Evolutionary conservation across 768 basidiomycete species (phyloP).

Genomic region (Ramaria sp.): DNA sequence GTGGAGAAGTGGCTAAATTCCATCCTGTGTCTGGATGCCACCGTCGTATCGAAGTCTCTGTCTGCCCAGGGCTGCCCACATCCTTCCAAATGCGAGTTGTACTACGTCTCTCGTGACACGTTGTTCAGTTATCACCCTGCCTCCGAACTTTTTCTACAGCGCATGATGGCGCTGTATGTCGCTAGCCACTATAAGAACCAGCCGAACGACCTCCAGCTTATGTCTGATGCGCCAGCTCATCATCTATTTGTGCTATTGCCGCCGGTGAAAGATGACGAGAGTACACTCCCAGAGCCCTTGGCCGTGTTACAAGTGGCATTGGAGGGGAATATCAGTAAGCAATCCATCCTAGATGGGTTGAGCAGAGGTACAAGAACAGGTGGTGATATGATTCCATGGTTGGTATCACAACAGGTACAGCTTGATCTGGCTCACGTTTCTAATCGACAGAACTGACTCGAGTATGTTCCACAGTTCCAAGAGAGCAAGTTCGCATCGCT

Average conservation of each 20-base stretch:
- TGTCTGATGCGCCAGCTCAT: constrained; percentile 95
- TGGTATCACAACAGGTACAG: constrained; percentile 63
- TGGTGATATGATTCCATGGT: constrained; percentile 98
- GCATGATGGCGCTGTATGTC: constrained; percentile 97
- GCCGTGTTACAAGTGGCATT: constrained; percentile 94
- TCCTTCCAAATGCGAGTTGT: constrained; percentile 88
- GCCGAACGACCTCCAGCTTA: constrained; percentile 95
- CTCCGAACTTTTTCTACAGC: constrained; percentile 93
- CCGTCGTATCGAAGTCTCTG: constrained; percentile 37
- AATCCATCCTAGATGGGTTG: constrained; percentile 76
- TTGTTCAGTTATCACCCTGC: constrained; percentile 96
- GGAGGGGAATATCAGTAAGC: constrained; percentile 85
- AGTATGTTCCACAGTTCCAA: constrained; percentile 63
- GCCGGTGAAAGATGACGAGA: constrained; percentile 83
- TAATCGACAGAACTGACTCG: constrained; percentile 5
- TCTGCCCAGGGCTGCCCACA: constrained; percentile 80
- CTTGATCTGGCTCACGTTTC: background rate
- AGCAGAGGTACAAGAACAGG: constrained; percentile 76
- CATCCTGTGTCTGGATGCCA: constrained; percentile 85
- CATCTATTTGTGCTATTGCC: constrained; percentile 93
- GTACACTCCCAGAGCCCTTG: constrained; percentile 86
- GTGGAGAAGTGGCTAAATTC: constrained; percentile 92
- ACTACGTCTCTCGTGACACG: constrained; percentile 91
- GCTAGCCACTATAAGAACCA: constrained; percentile 99
- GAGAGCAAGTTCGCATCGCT: constrained; percentile 88